Evolutionary conservation across 768 basidiomycete species (phyloP).

Genomic region (Termitomyces sp.): DNA sequence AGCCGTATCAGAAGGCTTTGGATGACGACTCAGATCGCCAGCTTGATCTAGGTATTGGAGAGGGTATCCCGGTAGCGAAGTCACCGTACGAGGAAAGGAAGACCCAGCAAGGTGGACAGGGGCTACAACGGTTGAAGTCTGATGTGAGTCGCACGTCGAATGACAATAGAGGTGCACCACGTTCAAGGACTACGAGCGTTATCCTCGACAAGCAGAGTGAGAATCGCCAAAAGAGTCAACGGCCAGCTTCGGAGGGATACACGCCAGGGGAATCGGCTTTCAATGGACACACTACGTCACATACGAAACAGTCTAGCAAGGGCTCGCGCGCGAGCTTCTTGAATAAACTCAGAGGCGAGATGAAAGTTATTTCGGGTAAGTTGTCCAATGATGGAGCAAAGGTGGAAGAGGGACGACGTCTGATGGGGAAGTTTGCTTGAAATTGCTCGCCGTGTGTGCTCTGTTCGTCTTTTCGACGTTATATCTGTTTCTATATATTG

Average conservation of each 20-base stretch:
- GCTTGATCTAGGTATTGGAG: slow-evolving; percentile 1
- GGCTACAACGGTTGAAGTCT: background rate
- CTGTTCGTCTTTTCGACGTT: background rate
- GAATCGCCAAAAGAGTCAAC: background rate
- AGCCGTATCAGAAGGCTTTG: slow-evolving; percentile 15
- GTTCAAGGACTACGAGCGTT: slow-evolving; percentile 2
- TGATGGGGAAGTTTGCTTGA: slow-evolving; percentile 24
- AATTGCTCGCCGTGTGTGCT: background rate
- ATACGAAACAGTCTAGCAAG: background rate
- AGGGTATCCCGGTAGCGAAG: background rate
- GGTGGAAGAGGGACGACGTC: slow-evolving; percentile 30
- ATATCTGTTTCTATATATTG: no score
- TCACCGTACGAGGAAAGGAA: background rate
- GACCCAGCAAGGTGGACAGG: background rate
- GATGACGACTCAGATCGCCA: slow-evolving; percentile 14
- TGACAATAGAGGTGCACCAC: background rate
- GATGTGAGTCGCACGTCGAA: background rate
- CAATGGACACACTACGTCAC: background rate
- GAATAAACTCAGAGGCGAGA: slow-evolving; percentile 34
- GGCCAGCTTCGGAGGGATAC: background rate
- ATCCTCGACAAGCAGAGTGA: background rate
- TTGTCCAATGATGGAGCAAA: slow-evolving; percentile 28
- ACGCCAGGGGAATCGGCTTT: background rate
- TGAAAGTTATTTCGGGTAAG: slow-evolving; percentile 34
- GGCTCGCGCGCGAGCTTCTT: slow-evolving; percentile 20